phyloP scores from a whole-genome alignment of 225 moss, liverwort and hornwort genomes.

The Sphagnum tenellum region DNA sequence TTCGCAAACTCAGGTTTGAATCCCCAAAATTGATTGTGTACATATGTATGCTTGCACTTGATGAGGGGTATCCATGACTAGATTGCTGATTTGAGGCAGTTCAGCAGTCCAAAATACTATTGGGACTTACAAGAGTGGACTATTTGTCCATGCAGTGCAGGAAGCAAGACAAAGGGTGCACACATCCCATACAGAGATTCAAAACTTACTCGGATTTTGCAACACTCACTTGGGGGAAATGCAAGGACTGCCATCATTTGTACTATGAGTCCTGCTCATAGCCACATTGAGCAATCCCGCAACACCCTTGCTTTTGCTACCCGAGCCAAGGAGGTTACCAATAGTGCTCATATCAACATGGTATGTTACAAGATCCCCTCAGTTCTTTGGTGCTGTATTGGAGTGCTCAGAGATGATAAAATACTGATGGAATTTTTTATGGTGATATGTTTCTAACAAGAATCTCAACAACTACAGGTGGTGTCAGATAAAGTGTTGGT shows the following conservation, averaged over 20 bases:
- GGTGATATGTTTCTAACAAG: too few relatives aligned
- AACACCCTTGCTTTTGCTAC: conserved; percentile 96
- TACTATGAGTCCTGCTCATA: conserved; percentile 96
- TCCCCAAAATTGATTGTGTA: neutral
- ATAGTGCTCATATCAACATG: conserved; percentile 87
- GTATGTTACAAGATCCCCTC: conserved; percentile 9
- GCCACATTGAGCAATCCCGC: conserved; percentile 88
- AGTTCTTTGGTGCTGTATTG: too few relatives aligned
- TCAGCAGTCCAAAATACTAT: too few relatives aligned
- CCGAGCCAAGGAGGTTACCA: conserved; percentile 94
- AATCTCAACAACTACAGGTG: conserved; percentile 31
- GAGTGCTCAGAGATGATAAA: too few relatives aligned
- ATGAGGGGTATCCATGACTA: too few relatives aligned
- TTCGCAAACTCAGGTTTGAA: conserved; percentile 81
- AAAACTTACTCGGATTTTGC: conserved; percentile 89
- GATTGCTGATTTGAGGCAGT: too few relatives aligned
- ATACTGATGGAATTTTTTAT: too few relatives aligned
- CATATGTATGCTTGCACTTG: too few relatives aligned
- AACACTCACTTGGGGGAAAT: conserved; percentile 95
- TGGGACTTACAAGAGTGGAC: too few relatives aligned
- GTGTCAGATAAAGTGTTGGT: conserved; percentile 91
- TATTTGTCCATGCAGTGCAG: conserved; percentile 38
- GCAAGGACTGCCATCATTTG: conserved; percentile 98
- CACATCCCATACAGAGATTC: conserved; percentile 98
- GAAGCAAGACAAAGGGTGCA: conserved; percentile 59